Evolutionary conservation across 148 eudicot genomes (phyloP), one percentile per base, ranked within the genome.

Genomic region (Arbutus unedo): DNA sequence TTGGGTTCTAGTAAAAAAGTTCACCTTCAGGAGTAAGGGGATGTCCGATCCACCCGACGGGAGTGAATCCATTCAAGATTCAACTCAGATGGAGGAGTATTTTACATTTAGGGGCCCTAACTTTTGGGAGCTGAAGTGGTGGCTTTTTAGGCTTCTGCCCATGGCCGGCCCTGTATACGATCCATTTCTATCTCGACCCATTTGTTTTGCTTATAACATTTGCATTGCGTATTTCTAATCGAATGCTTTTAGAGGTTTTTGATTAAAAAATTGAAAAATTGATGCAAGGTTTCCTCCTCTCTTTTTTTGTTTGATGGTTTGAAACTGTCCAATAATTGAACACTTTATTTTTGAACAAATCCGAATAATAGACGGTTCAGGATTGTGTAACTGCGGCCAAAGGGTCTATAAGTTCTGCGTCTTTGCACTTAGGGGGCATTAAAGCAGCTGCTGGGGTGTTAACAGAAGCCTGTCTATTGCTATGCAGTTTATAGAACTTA

Each of bases 161-260:
- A 5, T n/a, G 64, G 8, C 64, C 64, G n/a, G 64, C 8, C 66
- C 38, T 31, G 38, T 74, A 31, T 74, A 10, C 16, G 6, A 74
- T 72, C 56, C 78, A 74, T 76, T 31, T 25, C 21, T 51, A 5
- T 76, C 18, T 51, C 44, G 60, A 76, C 51, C 79, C 9, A 76
- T 50, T 25, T 15, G 10, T 53, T 76, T 25, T 45, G 9, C 56
- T 76, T 75, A 10, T 21, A 51, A 5, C n/a, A 14, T 79, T 3
- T 3, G 5, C 47, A 79, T 62, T 4, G 71, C 71, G 11, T 25
- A 25, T 66, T 25, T 43, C 11, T 31, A 66, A 10, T 66, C 43
- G 16, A 25, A 25, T 66, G 41, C 14, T 64, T 25, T 64, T 2
- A 60, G 4, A 3, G 41, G 10, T 0, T 64, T 23, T 25, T 23